Base-by-base conservation (phyloP, 192 early-diverging fungal species). In the Backusella macrospora region DNA sequence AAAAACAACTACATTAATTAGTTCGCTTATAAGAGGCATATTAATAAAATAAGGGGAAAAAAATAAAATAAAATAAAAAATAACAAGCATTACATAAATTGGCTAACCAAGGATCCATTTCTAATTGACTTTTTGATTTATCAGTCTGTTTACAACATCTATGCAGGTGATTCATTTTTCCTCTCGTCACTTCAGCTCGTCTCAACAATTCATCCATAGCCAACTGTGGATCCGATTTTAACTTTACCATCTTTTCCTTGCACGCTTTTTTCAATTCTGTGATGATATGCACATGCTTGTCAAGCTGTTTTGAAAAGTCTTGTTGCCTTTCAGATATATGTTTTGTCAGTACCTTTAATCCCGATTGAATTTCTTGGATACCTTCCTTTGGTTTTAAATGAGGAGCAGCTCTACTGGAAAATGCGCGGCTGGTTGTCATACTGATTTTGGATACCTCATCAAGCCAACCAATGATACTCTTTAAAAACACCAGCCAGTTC, bases 101-200 rank as follows among this genome's bases (percentile, higher is more conserved):
- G 2, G 76, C 73, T 12, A 81, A 39, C 80, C 80, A 81, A 13
- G 80, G 80, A 63, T 81, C 80, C 55, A 71, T 71, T 43, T 71
- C 70, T 14, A 47, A 23, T 40, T 71, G 42, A 34, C 44, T 15
- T 10, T 68, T 47, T 45, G 21, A 23, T 68, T 40, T 39, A 59
- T 71, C 70, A 2, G 79, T 73, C 69, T 40, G 47, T 15, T 65
- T 45, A 71, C 81, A 82, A 9, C 65, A 26, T 69, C 76, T 82
- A 62, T 79, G 74, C 12, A 86, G 42, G 10, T 68, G 45, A 5
- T 70, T 70, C 63, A 86, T 79, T 18, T 68, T 67, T 47, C 83
- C 81, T 72, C 73, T 75, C 6, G 85, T 82, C 0, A 59, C 68
- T 64, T 83, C 85, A 38, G 80, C 78, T 7, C 81, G 78, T 34